Base-by-base conservation (phyloP, 306 rosid species). In the peach (Prunus persica) region DNA sequence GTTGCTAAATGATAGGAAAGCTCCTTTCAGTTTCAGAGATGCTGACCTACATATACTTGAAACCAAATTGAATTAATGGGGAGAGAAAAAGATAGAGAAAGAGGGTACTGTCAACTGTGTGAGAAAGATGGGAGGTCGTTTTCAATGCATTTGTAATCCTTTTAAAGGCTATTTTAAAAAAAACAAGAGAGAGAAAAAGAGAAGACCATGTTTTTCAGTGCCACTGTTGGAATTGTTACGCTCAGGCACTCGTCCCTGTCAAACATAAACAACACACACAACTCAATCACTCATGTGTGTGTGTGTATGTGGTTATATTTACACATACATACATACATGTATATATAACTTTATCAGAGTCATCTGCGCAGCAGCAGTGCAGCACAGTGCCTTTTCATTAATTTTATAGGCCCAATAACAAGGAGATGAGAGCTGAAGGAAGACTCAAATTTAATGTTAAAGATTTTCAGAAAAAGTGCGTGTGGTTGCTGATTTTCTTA, bases 131-230 rank as follows among this genome's bases (percentile, higher is more conserved):
- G 84, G 76, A 57, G 72, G 96, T 91, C 97, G 72, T 93, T 86
- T 82, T 91, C 96, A 67, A 4, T 69, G 93, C 83, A 82, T 87
- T 81, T 87, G 84, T 72, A 86, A 45, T 80, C 71, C 83, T 79
- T 84, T 77, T 76, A 86, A 90, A 84, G 79, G 83, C 78, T 73
- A 52, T 4, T 34, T 32, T 5, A 32, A 2, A 11, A 25, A 12
- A 11, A 11, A 6, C 3, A 56, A 56, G 57, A 20, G 24, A 38
- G 43, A 38, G 43, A 38, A 60, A 25, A 11, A 14, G 4, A 28
- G 77, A 69, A 27, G 50, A 38, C 70, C 97, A 91, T 93, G 96
- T 87, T 91, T 93, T 93, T 93, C 98, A 93, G 98, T 93, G 98
- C 96, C 96, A 87, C 81, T 85, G 96, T 88, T 89, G 89, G 80